Conservation (phyloP, 306 rosid species). For the Mimosa pudica region DNA sequence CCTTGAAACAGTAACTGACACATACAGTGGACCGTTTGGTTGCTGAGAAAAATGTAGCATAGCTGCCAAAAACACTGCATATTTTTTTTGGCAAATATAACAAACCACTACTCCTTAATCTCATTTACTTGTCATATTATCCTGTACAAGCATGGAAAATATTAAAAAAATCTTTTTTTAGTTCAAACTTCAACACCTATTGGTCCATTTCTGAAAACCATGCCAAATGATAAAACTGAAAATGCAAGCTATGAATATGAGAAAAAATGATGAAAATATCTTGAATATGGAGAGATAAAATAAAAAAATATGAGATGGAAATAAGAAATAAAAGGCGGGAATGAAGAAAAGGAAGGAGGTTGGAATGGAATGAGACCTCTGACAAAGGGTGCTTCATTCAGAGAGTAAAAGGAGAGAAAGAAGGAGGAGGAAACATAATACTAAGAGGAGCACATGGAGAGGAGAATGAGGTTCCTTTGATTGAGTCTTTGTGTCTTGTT, state of each 20-base stretch:
- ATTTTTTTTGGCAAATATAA: too few species aligned
- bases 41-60: too few species aligned
- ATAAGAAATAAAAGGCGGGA: too few species aligned
- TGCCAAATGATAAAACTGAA: constrained; percentile 13
- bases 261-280: neutral
- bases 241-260: constrained; percentile 30
- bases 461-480: constrained; percentile 40
- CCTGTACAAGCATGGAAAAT: too few species aligned
- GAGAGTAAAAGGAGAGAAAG: constrained; percentile 27
- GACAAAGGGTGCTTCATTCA: constrained; percentile 39
- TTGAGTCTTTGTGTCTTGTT: constrained; percentile 49
- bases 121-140: too few species aligned
- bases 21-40: neutral
- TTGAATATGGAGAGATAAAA: neutral
- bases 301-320: neutral
- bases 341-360: neutral
- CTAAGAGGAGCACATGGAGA: constrained; percentile 21
- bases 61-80: too few species aligned
- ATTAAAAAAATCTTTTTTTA: too few species aligned
- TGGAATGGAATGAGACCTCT: constrained; percentile 34
- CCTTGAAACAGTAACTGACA: too few species aligned
- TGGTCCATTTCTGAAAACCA: constrained; percentile 15
- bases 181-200: too few species aligned
- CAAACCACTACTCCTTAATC: too few species aligned
- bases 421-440: constrained; percentile 3